phyloP scores from a whole-genome alignment of 352 stramenopile genomes.

The Phytophthora palmivora region DNA sequence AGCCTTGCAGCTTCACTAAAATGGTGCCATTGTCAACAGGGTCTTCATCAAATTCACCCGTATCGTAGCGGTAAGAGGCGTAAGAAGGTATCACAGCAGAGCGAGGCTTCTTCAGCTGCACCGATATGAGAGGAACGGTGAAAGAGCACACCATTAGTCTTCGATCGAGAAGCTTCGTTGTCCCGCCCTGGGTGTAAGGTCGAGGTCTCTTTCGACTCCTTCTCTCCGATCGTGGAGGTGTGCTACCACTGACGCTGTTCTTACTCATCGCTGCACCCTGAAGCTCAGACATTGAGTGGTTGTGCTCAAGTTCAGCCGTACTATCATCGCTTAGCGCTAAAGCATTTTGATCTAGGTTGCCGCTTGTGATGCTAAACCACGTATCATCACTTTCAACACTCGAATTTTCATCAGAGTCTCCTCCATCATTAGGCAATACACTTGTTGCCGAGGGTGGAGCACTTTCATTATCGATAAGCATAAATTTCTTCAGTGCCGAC shows the following conservation, averaged over 20 bases:
- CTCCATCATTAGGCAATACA: conserved; percentile 30
- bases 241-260: conserved; percentile 6
- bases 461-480: conserved; percentile 46
- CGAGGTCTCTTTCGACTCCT: conserved; percentile 39
- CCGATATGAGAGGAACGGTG: conserved; percentile 79
- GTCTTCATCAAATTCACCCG: conserved; percentile 67
- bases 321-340: conserved; percentile 22
- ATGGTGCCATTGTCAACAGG: conserved; percentile 68
- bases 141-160: conserved; percentile 82
- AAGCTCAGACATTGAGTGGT: conserved; percentile 31
- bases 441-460: conserved; percentile 17
- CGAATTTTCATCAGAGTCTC: conserved; percentile 64
- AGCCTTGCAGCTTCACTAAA: conserved; percentile 81
- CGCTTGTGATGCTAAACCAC: conserved; percentile 89
- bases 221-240: conserved; percentile 27
- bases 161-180: conserved; percentile 70
- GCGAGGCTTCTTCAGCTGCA: conserved; percentile 83
- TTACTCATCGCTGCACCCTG: conserved; percentile 11
- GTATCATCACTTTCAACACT: conserved; percentile 88
- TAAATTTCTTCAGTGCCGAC: conserved; percentile 60
- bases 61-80: conserved; percentile 69
- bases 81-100: conserved; percentile 50
- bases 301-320: conserved; percentile 16
- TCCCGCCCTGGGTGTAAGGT: conserved; percentile 22
- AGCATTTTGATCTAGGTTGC: conserved; percentile 53